Percentiles rank a stretch among this genome's conserved stretches.
Conservation (phyloP, 148 eudicot species). For the Drosera capensis region DNA sequence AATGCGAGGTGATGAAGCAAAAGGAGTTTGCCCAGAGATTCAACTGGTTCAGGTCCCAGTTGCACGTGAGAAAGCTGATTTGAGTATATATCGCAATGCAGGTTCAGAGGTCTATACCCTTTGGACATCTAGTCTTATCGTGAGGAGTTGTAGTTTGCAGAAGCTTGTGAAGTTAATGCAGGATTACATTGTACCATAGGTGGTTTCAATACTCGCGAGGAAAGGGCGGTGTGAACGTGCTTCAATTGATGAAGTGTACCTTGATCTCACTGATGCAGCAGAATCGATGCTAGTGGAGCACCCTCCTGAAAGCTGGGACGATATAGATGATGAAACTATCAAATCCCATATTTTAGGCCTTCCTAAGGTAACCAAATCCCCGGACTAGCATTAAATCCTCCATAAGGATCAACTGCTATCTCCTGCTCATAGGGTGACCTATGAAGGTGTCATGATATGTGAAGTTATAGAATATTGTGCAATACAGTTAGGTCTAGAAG, state of each 20-base stretch:
- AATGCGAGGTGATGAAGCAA: slow-evolving; percentile 94
- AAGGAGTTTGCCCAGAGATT: slow-evolving; percentile 67
- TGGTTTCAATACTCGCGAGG: slow-evolving; percentile 71
- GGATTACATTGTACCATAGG: slow-evolving; percentile 32
- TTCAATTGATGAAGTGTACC: slow-evolving; percentile 95
- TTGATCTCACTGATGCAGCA: slow-evolving; percentile 84
- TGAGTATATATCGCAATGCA: slow-evolving; percentile 68
- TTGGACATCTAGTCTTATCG: background rate
- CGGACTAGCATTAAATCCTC: too few species aligned
- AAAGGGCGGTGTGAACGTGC: slow-evolving; percentile 93
- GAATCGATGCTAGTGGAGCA: slow-evolving; percentile 63
- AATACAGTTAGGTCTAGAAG: too few species aligned
- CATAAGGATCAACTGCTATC: too few species aligned
- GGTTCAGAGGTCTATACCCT: slow-evolving; percentile 70
- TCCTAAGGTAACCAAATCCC: slow-evolving; percentile 45
- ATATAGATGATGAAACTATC: slow-evolving; percentile 56
- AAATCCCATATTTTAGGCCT: slow-evolving; percentile 79
- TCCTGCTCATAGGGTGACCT: too few species aligned
- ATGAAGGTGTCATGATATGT: too few species aligned
- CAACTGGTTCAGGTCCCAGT: slow-evolving; percentile 88
- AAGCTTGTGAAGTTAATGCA: slow-evolving; percentile 1
- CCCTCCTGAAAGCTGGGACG: slow-evolving; percentile 46
- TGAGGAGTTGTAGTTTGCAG: background rate
- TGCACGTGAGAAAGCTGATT: slow-evolving; percentile 90
- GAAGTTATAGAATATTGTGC: too few species aligned